Evolutionary conservation across 2,329 filamentous ascomycete species (phyloP).

Genomic region (Colletotrichum paranaense): DNA sequence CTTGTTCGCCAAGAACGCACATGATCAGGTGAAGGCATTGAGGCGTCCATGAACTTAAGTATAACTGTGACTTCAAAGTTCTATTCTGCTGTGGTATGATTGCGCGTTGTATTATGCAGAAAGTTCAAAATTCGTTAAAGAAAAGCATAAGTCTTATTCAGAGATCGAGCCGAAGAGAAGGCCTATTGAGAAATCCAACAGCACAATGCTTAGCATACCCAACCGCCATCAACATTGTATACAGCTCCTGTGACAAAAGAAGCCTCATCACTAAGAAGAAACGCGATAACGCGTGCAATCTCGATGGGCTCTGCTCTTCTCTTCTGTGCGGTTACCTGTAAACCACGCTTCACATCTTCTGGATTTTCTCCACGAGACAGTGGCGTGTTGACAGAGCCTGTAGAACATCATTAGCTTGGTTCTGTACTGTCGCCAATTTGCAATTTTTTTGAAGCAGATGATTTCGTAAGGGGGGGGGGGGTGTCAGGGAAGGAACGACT

Average conservation of each 20-base stretch:
- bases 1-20: too few relatives aligned
- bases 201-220: conserved; percentile 12
- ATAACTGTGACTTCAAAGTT: neutral
- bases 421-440: neutral
- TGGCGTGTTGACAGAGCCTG: neutral
- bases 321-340: conserved; percentile 35
- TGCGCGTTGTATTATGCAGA: neutral
- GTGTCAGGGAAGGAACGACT: neutral
- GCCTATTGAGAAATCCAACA: neutral
- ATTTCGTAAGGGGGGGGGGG: conserved; percentile 35
- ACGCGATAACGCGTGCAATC: conserved; percentile 42
- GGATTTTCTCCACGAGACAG: neutral
- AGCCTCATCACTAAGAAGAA: conserved; percentile 43
- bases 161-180: neutral
- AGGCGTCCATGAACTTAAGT: rapidly evolving
- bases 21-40: too few relatives aligned
- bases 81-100: neutral
- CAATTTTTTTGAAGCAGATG: neutral
- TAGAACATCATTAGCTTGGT: neutral
- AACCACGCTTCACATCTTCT: conserved; percentile 33
- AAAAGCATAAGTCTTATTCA: neutral
- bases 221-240: conserved; percentile 42
- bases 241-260: conserved; percentile 42
- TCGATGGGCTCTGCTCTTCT: conserved; percentile 41
- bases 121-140: neutral